Base-by-base conservation (phyloP, 305 asterid genomes). In the Fraxinus albicans region DNA sequence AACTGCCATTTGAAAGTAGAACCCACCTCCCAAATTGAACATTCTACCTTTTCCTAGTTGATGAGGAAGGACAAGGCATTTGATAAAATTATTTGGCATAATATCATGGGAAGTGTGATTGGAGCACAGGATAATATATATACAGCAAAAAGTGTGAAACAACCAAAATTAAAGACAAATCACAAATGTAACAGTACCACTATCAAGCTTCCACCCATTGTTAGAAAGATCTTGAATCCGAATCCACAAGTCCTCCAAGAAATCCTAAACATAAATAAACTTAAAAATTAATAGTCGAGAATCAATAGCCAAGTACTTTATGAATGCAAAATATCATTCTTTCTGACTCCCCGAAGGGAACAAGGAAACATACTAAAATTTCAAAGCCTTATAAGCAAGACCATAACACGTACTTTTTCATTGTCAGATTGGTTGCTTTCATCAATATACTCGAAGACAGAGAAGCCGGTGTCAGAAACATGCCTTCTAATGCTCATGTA, bases 121-220 rank as follows among this genome's bases (percentile, higher is more conserved):
- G 36, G 36, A 67, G 74, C 36, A 67, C n/a, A 21, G 42, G 67
- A 82, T 78, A 79, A 19, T 53, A 38, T 50, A 44, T 40, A 40
- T 36, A 70, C 63, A 36, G 80, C 27, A 74, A 79, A 35, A 83
- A 42, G 63, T 34, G 19, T n/a, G 6, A 84, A 40, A 42, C 63
- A 29, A 55, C 50, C 55, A 55, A 55, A 34, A 77, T 47, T 55
- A 63, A 58, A 84, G 42, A 47, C 17, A 77, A 81, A 76, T 42
- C 53, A 42, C 3, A 85, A 35, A 82, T 79, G 78, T 50, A 81
- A 81, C 84, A 85, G 35, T 97, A 97, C 99, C 99, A 80, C 98
- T 97, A 86, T 92, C 98, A 85, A 93, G 91, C 91, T 97, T 97
- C 99, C 99, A 97, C 80, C 93, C 97, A 83, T 91, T 94, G 92